Evolutionary conservation across 2,329 filamentous ascomycete species (phyloP), one percentile per base, ranked within the genome.

Genomic region (Aureobasidium musti): DNA sequence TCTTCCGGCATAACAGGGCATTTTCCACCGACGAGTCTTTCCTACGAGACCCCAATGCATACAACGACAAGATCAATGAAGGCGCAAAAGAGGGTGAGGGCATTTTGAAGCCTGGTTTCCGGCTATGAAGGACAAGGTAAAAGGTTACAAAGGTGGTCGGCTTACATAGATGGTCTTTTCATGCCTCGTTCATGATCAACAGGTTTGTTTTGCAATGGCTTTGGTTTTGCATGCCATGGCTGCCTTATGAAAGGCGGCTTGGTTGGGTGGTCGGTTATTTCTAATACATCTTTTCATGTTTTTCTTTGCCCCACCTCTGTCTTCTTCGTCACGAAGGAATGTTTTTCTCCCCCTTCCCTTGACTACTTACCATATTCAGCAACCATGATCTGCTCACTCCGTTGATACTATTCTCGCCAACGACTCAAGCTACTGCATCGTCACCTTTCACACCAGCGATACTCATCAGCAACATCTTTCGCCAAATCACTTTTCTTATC

Each of bases 11-110:
- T 43, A 65, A 72, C 69, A 83, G 81, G 81, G 77, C 77, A 47
- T 87, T 87, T 70, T 81, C 82, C 1, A 84, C 84, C 50, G 85
- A 87, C 71, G 85, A 87, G 74, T 80, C 81, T 23, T 87, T 87
- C 75, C 70, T 82, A 26, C 68, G 72, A 26, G 73, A 78, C 64
- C 76, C 76, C 19, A 77, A 78, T 65, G 74, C 72, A 23, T 78
- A 74, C 72, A 77, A 78, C 69, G 75, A 78, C 60, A 63, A 56
- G n/a, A 63, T 63, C 41, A 67, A 67, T 21, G 65, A 67, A 50
- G 57, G 57, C 54, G 65, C 57, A 33, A 67, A 54, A 7, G 66
- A 67, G 7, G 66, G 66, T 3, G 66, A 67, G 26, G 66, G 59
- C 6, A 65, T 63, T 21, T 19, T 67, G 14, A 65, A 67, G 47